phyloP scores from a whole-genome alignment of 1,284 basidiomycete species.

The Entoloma clypeatum region DNA sequence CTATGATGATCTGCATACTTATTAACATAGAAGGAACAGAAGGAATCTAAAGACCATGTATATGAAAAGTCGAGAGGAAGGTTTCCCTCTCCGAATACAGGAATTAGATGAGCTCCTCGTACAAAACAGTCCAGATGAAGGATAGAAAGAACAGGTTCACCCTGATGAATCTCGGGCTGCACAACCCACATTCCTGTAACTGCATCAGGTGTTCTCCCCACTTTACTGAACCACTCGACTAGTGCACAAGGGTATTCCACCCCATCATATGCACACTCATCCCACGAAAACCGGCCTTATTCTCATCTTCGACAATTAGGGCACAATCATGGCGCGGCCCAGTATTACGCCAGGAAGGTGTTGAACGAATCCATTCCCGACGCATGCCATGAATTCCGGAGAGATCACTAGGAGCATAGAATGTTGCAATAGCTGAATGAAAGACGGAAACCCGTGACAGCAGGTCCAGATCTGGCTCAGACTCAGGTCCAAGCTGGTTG shows the following conservation, averaged over 20 bases:
- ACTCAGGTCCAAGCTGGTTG: too few species aligned
- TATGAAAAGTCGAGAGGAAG: conserved; percentile 9
- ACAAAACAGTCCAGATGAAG: conserved; percentile 18
- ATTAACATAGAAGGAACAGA: not conserved
- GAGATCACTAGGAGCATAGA: conserved; percentile 27
- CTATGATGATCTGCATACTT: conserved; percentile 1
- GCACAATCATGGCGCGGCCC: conserved; percentile 18
- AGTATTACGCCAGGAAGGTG: conserved; percentile 17
- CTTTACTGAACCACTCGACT: conserved; percentile 11
- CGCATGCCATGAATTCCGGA: conserved; percentile 22
- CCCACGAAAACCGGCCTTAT: conserved; percentile 15
- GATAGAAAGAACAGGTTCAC: conserved; percentile 2
- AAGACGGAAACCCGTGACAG: too few species aligned
- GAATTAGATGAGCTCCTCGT: conserved; percentile 21
- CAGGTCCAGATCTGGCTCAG: too few species aligned
- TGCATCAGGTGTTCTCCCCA: conserved; percentile 7
- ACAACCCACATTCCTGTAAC: conserved; percentile 16
- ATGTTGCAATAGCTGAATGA: not conserved
- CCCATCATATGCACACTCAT: conserved; percentile 14
- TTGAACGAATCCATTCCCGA: conserved; percentile 23
- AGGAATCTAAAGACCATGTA: not conserved
- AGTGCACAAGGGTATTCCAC: conserved; percentile 22
- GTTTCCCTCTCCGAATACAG: conserved; percentile 7
- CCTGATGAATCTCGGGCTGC: conserved; percentile 1
- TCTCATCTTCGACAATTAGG: conserved; percentile 19